Conservation (phyloP, 2,329 filamentous ascomycete genomes). For the Cordyceps farinosa region DNA sequence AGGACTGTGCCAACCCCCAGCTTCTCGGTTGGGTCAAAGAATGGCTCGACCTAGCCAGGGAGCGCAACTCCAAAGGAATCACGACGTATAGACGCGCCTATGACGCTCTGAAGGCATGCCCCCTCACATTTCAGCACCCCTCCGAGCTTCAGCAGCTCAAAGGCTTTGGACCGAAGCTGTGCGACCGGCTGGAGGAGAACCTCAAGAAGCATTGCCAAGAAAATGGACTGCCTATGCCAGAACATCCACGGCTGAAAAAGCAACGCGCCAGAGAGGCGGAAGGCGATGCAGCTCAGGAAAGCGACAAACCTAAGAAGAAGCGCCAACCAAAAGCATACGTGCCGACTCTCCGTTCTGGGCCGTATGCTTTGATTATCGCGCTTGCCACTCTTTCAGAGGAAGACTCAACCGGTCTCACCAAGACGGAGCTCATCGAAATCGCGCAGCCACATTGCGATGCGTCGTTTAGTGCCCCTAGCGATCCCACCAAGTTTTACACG, state of each 20-base stretch:
- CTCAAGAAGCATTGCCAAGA: conserved; percentile 59
- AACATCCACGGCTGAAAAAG: conserved; percentile 47
- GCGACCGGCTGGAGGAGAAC: conserved; percentile 62
- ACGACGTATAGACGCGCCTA: conserved; percentile 74
- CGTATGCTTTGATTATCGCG: conserved; percentile 68
- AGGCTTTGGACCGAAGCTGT: conserved; percentile 70
- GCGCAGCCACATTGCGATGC: conserved; percentile 71
- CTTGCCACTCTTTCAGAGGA: conserved; percentile 58
- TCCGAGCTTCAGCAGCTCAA: conserved; percentile 69
- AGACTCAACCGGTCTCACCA: conserved; percentile 55
- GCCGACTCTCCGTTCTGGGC: conserved; percentile 66
- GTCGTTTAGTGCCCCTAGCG: conserved; percentile 65
- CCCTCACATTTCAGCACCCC: conserved; percentile 67
- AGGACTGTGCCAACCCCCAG: conserved; percentile 59
- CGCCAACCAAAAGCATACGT: conserved; percentile 65
- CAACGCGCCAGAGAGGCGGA: conserved; percentile 32
- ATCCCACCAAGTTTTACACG: conserved; percentile 69
- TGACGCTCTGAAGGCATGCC: conserved; percentile 71
- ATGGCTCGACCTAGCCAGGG: conserved; percentile 67
- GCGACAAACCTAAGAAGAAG: conserved; percentile 50
- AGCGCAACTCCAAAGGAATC: conserved; percentile 66
- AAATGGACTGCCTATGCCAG: conserved; percentile 66
- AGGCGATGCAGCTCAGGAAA: conserved; percentile 24
- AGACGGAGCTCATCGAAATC: conserved; percentile 62
- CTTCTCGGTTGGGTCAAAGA: conserved; percentile 72